Conservation (phyloP, 148 eudicot genomes). For the Polygonum aviculare region DNA sequence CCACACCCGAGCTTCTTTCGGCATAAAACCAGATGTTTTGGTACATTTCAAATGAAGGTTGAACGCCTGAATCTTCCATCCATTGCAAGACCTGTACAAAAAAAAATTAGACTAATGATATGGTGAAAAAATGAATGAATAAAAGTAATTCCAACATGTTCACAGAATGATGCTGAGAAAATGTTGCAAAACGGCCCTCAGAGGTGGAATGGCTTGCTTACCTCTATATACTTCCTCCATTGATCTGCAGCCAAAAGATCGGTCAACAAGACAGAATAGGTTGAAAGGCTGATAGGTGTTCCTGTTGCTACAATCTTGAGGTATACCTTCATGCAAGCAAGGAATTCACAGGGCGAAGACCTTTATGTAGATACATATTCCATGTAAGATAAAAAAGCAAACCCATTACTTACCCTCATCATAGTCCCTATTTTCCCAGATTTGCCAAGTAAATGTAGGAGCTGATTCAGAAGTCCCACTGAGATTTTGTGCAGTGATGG, state of each 20-base stretch:
- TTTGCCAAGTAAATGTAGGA: conserved; percentile 74
- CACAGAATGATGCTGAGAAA: too few relatives aligned
- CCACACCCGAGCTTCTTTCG: conserved; percentile 53
- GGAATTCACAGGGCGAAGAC: not conserved
- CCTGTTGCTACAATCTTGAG: conserved; percentile 75
- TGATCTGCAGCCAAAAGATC: conserved; percentile 79
- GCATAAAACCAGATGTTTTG: conserved; percentile 46
- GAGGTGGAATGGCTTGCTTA: conserved; percentile 16
- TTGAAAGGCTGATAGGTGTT: conserved; percentile 50
- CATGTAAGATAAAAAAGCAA: not conserved
- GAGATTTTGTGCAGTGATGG: conserved; percentile 53
- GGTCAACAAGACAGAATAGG: conserved; percentile 66
- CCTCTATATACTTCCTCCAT: conserved; percentile 97
- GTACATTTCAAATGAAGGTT: conserved; percentile 63
- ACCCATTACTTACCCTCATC: conserved; percentile 63
- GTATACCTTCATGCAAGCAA: conserved; percentile 44
- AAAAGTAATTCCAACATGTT: too few relatives aligned
- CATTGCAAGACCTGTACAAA: conserved; percentile 76
- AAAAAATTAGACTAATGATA: too few relatives aligned
- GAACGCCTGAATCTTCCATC: conserved; percentile 81
- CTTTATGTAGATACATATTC: not conserved
- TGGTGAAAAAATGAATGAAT: too few relatives aligned
- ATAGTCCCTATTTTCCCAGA: conserved; percentile 71
- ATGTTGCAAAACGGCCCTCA: not conserved
- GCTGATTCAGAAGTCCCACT: conserved; percentile 68